Evolutionary conservation across 495 filamentous ascomycete genomes (phyloP), one percentile per base, ranked within the genome.

Genomic region (Hypoxylon perforatum): DNA sequence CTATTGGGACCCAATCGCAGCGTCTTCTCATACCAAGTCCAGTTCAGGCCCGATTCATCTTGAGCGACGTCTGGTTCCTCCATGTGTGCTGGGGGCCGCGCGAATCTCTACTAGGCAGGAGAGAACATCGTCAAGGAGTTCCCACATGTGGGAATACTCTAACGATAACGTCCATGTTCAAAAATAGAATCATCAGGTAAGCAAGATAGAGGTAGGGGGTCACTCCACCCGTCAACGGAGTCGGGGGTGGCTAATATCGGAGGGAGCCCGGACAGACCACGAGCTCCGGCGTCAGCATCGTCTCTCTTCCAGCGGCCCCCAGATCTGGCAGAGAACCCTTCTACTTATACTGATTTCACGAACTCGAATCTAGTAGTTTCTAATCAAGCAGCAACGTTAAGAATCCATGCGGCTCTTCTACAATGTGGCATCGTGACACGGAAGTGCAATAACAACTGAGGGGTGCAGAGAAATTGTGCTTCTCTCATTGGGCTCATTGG

Each of bases 321-420:
- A 36, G 44, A 44, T 21, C 42, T 54, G 22, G 23, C 21, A 14
- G 54, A 23, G 45, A 51, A 21, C 9, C 12, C 48, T 50, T 45
- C 39, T n/a, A 25, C 19, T 56, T 69, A 38, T 61, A 56, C 52
- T 64, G 21, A 50, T 30, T 8, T 1, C 1, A 60, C 10, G 61
- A 47, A 21, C 61, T 64, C 38, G 19, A 19, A 38, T 18, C 23
- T 12, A 23, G 4, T 36, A 54, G n/a, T 54, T 42, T 9, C 3
- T 12, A 10, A 51, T 19, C 18, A 41, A 18, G 41, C 4, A 15
- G 42, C 14, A 38, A 21, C 19, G 19, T 8, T 45, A 9, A 8
- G 23, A 6, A 18, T 15, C 51, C 22, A 38, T 68, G 65, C 58
- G 65, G 65, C 65, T 63, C 58, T 52, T 35, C 33, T 58, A 41